phyloP scores from a whole-genome alignment of 2,329 filamentous ascomycete genomes.

The Fusarium sp. region DNA sequence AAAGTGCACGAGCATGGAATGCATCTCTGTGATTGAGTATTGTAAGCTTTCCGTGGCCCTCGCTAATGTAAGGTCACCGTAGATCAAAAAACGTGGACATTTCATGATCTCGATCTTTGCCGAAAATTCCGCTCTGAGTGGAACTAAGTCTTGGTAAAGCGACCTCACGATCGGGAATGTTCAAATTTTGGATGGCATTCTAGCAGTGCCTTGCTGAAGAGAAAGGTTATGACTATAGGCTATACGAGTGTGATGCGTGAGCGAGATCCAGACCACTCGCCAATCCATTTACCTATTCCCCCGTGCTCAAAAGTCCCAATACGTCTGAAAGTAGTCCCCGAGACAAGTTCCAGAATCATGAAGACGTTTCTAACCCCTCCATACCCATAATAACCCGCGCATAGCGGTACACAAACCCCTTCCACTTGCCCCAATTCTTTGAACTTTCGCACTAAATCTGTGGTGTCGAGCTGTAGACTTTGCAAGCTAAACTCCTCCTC shows the following conservation, averaged over 20 bases:
- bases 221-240: neutral
- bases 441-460: neutral
- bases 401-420: neutral
- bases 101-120: neutral
- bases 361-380: neutral
- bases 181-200: fast-evolving
- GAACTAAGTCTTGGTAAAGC: fast-evolving
- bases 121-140: fast-evolving
- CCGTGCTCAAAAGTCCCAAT: neutral
- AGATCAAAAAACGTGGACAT: neutral
- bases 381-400: fast-evolving
- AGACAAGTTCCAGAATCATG: neutral
- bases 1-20: too few species aligned
- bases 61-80: fast-evolving
- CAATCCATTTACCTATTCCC: neutral
- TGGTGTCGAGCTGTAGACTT: neutral
- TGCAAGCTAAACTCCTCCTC: fast-evolving
- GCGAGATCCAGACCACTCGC: neutral
- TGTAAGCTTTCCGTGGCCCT: fast-evolving
- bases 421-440: neutral
- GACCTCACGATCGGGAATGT: fast-evolving
- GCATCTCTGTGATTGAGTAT: fast-evolving
- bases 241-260: neutral
- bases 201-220: neutral
- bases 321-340: fast-evolving